Conservation (phyloP, 495 filamentous ascomycete genomes). For the Penicillium flavigenum region DNA sequence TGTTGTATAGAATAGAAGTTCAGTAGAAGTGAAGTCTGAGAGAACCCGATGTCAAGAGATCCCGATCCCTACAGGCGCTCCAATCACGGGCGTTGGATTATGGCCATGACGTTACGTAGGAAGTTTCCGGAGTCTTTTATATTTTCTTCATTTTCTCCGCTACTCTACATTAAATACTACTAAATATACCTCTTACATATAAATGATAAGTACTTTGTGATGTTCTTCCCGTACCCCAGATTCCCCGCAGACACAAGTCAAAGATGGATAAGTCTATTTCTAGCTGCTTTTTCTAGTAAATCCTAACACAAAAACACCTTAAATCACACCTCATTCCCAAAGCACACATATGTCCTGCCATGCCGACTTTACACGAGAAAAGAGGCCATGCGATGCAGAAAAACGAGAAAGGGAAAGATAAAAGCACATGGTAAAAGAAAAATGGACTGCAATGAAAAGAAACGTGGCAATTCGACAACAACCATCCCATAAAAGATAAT, state of each 20-base stretch:
- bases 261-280: slow-evolving; percentile 28
- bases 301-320: slow-evolving; percentile 18
- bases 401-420: slow-evolving; percentile 15
- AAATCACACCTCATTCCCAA: slow-evolving; percentile 29
- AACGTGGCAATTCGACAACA: slow-evolving; percentile 27
- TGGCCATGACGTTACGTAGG: slow-evolving; percentile 28
- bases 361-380: slow-evolving; percentile 27
- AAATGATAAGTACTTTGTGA: background rate
- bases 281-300: slow-evolving; percentile 31
- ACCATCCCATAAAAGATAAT: slow-evolving; percentile 27
- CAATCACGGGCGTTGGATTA: slow-evolving; percentile 28
- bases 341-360: slow-evolving; percentile 29
- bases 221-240: no score
- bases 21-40: background rate
- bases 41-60: background rate
- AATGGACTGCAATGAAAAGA: slow-evolving; percentile 12
- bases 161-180: no score
- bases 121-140: slow-evolving; percentile 16
- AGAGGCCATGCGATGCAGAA: slow-evolving; percentile 31
- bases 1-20: background rate
- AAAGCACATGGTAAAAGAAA: slow-evolving; percentile 21
- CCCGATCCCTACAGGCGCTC: slow-evolving; percentile 17
- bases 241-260: background rate
- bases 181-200: background rate
- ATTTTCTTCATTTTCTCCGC: background rate